A percentile compares a stretch with the other conserved stretches of the same genome.
Conservation (phyloP, 1,139 yeast genomes). For the Taiozyma sp. region DNA sequence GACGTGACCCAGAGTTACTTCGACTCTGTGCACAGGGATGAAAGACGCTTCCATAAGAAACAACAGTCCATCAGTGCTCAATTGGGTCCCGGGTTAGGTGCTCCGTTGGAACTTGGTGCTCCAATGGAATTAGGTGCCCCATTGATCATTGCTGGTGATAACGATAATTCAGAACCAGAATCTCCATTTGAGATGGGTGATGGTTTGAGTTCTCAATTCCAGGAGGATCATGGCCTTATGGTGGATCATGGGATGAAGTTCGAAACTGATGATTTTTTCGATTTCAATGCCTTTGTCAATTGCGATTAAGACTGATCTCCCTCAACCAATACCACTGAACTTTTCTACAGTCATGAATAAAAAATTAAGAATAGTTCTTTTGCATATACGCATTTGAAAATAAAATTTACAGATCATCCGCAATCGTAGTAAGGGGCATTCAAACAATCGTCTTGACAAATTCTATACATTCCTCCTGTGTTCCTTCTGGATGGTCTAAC, state of each 20-base stretch:
- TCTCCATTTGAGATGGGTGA: constrained; percentile 9
- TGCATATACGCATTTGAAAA: background rate
- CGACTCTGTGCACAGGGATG: constrained; percentile 6
- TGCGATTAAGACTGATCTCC: constrained; percentile 4
- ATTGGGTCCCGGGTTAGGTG: constrained; percentile 22
- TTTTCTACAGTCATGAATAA: background rate
- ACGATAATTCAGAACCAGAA: constrained; percentile 4
- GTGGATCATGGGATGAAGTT: background rate
- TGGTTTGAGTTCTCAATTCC: background rate
- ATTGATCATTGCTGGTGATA: constrained; percentile 9
- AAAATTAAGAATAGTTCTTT: background rate
- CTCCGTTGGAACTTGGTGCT: constrained; percentile 7
- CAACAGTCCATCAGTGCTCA: constrained; percentile 11
- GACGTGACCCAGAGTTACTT: constrained; percentile 13
- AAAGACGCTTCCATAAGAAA: constrained; percentile 2
- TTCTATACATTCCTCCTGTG: constrained; percentile 49
- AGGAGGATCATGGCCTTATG: background rate
- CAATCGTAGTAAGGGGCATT: background rate
- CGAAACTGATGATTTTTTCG: constrained; percentile 17
- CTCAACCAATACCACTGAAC: background rate
- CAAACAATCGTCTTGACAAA: constrained; percentile 26
- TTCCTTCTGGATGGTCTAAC: constrained; percentile 58
- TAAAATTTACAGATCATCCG: background rate
- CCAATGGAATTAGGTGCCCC: constrained; percentile 7
- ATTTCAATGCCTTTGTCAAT: constrained; percentile 20